phyloP scores from a whole-genome alignment of 73 alveolate species.

The Tetrahymena malaccensis region DNA sequence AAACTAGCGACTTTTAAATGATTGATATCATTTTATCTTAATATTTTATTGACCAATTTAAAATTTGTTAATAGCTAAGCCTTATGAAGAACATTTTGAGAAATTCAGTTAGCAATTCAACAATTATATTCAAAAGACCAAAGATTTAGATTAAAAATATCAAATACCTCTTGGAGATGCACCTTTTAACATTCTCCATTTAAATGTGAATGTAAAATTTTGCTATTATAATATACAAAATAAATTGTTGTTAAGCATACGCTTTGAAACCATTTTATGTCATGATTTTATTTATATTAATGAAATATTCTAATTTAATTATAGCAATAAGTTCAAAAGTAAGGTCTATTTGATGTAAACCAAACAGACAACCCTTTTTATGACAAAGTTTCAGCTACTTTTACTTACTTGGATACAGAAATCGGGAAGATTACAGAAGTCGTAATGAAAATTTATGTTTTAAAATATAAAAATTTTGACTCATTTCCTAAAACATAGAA shows the following conservation, averaged over 20 bases:
- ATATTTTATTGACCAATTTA: background rate
- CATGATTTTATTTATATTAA: background rate
- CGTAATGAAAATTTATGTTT: background rate
- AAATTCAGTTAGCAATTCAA: slow-evolving; percentile 22
- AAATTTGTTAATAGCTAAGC: slow-evolving; percentile 1
- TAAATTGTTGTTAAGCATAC: background rate
- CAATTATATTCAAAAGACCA: slow-evolving; percentile 6
- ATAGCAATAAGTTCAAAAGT: background rate
- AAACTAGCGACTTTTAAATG: background rate
- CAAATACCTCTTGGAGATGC: slow-evolving; percentile 23
- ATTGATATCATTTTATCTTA: background rate
- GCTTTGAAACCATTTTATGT: background rate
- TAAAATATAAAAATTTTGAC: too few relatives aligned
- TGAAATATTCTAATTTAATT: background rate
- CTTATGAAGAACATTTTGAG: slow-evolving; percentile 33
- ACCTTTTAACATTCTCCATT: slow-evolving; percentile 6
- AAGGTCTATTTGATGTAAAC: background rate
- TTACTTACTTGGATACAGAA: background rate
- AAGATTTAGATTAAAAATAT: slow-evolving; percentile 26
- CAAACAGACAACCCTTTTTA: background rate
- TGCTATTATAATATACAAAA: background rate
- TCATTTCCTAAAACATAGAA: too few relatives aligned
- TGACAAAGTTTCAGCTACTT: background rate
- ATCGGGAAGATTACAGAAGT: background rate
- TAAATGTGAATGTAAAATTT: slow-evolving; percentile 21